Base-by-base conservation (phyloP, 495 filamentous ascomycete genomes). In the Podospora australis region DNA sequence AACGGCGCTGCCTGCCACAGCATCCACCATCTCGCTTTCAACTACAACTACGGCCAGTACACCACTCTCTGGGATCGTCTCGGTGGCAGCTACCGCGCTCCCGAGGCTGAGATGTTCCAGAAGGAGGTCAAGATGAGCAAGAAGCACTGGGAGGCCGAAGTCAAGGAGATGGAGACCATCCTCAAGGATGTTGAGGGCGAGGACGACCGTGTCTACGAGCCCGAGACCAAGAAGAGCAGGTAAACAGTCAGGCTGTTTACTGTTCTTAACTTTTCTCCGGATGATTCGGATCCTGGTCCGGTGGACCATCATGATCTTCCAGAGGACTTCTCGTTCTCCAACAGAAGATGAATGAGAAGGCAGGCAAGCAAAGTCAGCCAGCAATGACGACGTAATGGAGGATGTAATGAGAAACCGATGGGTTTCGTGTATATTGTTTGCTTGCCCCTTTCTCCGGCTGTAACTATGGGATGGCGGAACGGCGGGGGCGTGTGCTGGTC, bases 41-140 rank as follows among this genome's bases (percentile, higher is more conserved):
- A 94, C 72, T 95, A 89, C 78, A 97, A 96, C 72, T 97, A 96
- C 55, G 91, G 92, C 49, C 91, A 97, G 64, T 97, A 89, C 71
- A 95, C 87, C 3, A 97, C 92, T 4, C 69, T 96, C 25, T 97
- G 90, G 90, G 91, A 97, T 61, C 81, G 92, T 40, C 60, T 97
- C 26, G 87, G 88, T 50, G 86, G 86, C 41, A 92, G 84, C 68
- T 97, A 96, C 72, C 77, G 90, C 49, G 78, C 83, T 70, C 91
- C 91, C 8, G 95, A 95, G 53, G 78, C 81, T 49, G 88, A 88
- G 59, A 74, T 96, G 49, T 96, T 96, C 75, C 70, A 81, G 49
- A 83, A 84, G 55, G 88, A 96, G 67, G 81, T 78, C 49, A 96
- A 95, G 78, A 90, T 92, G 86, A 86, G 77, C 48, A 71, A 87